These are phyloP conservation scores for Phtheirospermum japonicum DNA, from an alignment of 257 asterid genomes.

Conservation along the genomic window DNA sequence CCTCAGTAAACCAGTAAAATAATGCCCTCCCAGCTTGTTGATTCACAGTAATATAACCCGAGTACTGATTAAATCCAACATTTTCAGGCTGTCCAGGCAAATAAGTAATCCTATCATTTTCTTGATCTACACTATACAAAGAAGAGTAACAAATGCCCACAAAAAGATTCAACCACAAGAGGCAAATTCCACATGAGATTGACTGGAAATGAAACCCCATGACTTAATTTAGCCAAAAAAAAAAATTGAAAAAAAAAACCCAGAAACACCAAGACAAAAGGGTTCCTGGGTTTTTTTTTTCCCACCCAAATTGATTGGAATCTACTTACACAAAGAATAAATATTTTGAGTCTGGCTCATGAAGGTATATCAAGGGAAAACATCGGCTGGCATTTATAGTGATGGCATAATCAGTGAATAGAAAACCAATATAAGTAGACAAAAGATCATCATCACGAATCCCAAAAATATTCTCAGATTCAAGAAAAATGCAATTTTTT, in stretches of 20 bases:
- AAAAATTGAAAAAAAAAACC: slow-evolving; percentile 21
- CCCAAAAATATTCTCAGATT: slow-evolving; percentile 35
- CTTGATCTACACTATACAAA: slow-evolving; percentile 56
- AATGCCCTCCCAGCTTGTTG: slow-evolving; percentile 74
- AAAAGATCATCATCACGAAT: slow-evolving; percentile 35
- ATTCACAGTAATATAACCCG: slow-evolving; percentile 86
- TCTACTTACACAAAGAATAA: slow-evolving; percentile 30
- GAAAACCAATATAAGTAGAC: slow-evolving; percentile 21
- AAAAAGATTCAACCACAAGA: slow-evolving; percentile 36
- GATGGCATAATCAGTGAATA: slow-evolving; percentile 23
- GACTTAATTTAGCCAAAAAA: background rate
- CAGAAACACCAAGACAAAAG: slow-evolving; percentile 26
- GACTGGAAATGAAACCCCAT: slow-evolving; percentile 34
- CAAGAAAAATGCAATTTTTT: slow-evolving; percentile 3
- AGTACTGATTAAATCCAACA: slow-evolving; percentile 63
- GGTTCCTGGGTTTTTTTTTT: slow-evolving; percentile 25
- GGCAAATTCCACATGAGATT: slow-evolving; percentile 25
- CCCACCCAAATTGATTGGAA: background rate
- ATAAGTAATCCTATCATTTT: slow-evolving; percentile 58
- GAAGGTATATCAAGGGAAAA: slow-evolving; percentile 19
- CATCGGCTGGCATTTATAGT: slow-evolving; percentile 30
- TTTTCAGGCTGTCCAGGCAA: slow-evolving; percentile 90
- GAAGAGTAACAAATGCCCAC: slow-evolving; percentile 50
- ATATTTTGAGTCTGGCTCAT: background rate
- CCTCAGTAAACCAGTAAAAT: slow-evolving; percentile 90